Base-by-base conservation (phyloP, 148 eudicot species). In the Mesembryanthemum crystallinum region DNA sequence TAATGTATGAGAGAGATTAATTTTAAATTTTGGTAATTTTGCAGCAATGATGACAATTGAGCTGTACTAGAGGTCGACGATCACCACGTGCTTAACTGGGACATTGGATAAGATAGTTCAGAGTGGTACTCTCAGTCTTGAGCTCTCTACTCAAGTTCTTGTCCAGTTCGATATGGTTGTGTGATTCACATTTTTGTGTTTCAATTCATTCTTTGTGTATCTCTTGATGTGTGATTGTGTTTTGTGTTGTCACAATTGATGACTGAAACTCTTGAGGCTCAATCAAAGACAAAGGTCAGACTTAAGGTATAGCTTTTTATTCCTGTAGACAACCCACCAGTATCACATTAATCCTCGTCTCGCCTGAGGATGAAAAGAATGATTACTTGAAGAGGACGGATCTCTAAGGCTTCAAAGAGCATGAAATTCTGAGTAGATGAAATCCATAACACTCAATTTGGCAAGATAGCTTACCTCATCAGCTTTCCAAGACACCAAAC, bases 1-100 rank as follows among this genome's bases (percentile, higher is more conserved):
- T n/a, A n/a, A n/a, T n/a, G n/a, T n/a, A n/a, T n/a, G n/a, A n/a
- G n/a, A n/a, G n/a, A n/a, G n/a, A n/a, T n/a, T n/a, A n/a, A n/a
- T n/a, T n/a, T n/a, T n/a, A n/a, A n/a, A n/a, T n/a, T n/a, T n/a
- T n/a, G n/a, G n/a, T n/a, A n/a, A n/a, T n/a, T n/a, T n/a, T n/a
- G n/a, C n/a, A n/a, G n/a, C n/a, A 71, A 91, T 94, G 97, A 97
- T 93, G 49, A 94, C 98, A 5, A 89, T 94, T 64, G 95, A 94
- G 79, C 80, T 94, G 49, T 94, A 94, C 64, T 79, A 97, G 63
- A 85, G 95, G 78, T 94, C 98, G 37, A 94, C 97, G 32, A 91
- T 94, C 10, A 97, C 97, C 12, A 90, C 91, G 97, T 91, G 98
- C 75, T 82, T 94, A 86, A 91, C 97, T 1, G 98, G 91, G 76